Evolutionary conservation across 1,284 basidiomycete species (phyloP).

Genomic region (Phylloporus gajari): DNA sequence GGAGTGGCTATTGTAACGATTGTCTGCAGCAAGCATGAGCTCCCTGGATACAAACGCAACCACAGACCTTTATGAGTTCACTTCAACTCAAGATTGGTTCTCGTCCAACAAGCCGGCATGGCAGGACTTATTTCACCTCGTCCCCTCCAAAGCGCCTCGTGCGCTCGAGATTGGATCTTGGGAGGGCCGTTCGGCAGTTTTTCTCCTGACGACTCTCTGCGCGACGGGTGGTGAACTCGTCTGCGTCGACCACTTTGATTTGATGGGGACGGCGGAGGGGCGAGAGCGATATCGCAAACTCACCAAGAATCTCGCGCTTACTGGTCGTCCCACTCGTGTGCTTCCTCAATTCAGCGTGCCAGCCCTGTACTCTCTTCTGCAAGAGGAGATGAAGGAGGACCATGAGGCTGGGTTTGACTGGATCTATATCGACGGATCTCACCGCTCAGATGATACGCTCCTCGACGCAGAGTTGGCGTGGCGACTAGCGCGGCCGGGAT

Average conservation of each 20-base stretch:
- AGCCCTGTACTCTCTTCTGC: slow-evolving; percentile 57
- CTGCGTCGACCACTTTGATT: slow-evolving; percentile 70
- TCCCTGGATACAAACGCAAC: slow-evolving; percentile 11
- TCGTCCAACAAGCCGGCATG: slow-evolving; percentile 56
- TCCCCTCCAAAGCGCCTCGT: slow-evolving; percentile 52
- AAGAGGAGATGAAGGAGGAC: slow-evolving; percentile 53
- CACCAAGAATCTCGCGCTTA: slow-evolving; percentile 58
- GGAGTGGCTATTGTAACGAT: slow-evolving; percentile 1
- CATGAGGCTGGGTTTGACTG: slow-evolving; percentile 62
- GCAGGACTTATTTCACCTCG: slow-evolving; percentile 51
- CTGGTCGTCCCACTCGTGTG: slow-evolving; percentile 56
- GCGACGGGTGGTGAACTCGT: slow-evolving; percentile 55
- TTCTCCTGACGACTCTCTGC: slow-evolving; percentile 61
- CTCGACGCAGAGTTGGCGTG: slow-evolving; percentile 69
- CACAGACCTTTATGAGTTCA: slow-evolving; percentile 50
- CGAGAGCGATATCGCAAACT: slow-evolving; percentile 56
- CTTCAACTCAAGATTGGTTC: slow-evolving; percentile 67
- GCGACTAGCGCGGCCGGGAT: slow-evolving; percentile 61
- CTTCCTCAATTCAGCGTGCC: slow-evolving; percentile 65
- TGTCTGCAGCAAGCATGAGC: slow-evolving; percentile 26
- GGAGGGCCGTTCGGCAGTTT: slow-evolving; percentile 70
- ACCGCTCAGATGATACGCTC: slow-evolving; percentile 67
- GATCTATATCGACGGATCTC: slow-evolving; percentile 69
- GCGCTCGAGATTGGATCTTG: slow-evolving; percentile 70
- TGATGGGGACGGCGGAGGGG: slow-evolving; percentile 61